Conservation (phyloP, 2,329 filamentous ascomycete species). For the Rutstroemia sp. region DNA sequence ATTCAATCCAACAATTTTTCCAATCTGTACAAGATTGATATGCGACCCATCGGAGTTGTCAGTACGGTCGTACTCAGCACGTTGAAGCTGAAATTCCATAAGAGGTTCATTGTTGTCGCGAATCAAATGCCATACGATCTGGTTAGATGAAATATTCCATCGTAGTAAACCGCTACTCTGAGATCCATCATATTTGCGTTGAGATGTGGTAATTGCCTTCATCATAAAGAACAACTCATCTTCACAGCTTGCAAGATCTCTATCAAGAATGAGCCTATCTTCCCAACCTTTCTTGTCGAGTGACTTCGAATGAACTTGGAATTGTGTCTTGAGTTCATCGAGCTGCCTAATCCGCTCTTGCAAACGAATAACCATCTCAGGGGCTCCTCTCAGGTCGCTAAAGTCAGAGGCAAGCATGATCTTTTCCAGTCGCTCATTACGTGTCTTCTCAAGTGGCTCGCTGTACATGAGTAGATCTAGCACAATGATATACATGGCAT, state of each 20-base stretch:
- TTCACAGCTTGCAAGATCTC: slow-evolving; percentile 81
- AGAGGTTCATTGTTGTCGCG: slow-evolving; percentile 80
- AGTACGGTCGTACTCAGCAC: slow-evolving; percentile 88
- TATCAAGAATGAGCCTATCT: slow-evolving; percentile 80
- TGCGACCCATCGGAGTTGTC: slow-evolving; percentile 98
- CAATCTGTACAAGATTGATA: slow-evolving; percentile 83
- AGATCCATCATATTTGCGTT: slow-evolving; percentile 72
- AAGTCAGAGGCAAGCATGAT: slow-evolving; percentile 99
- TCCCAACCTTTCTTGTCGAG: slow-evolving; percentile 88
- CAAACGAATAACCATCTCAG: slow-evolving; percentile 83
- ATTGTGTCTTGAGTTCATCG: slow-evolving; percentile 93
- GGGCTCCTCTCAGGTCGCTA: slow-evolving; percentile 88
- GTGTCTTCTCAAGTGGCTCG: slow-evolving; percentile 94
- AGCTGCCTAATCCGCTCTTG: slow-evolving; percentile 91
- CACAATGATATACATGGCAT: slow-evolving; percentile 96
- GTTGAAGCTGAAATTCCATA: slow-evolving; percentile 85
- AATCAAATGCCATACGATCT: slow-evolving; percentile 96
- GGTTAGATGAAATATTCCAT: slow-evolving; percentile 89
- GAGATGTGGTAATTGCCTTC: slow-evolving; percentile 97
- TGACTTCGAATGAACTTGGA: slow-evolving; percentile 83
- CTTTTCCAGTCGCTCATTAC: slow-evolving; percentile 90
- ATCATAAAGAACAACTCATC: slow-evolving; percentile 99
- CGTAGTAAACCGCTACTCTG: slow-evolving; percentile 74
- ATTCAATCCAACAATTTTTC: slow-evolving; percentile 82
- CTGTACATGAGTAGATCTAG: slow-evolving; percentile 92